Conservation (phyloP, 2,329 filamentous ascomycete genomes). For the Cercospora sojina region DNA sequence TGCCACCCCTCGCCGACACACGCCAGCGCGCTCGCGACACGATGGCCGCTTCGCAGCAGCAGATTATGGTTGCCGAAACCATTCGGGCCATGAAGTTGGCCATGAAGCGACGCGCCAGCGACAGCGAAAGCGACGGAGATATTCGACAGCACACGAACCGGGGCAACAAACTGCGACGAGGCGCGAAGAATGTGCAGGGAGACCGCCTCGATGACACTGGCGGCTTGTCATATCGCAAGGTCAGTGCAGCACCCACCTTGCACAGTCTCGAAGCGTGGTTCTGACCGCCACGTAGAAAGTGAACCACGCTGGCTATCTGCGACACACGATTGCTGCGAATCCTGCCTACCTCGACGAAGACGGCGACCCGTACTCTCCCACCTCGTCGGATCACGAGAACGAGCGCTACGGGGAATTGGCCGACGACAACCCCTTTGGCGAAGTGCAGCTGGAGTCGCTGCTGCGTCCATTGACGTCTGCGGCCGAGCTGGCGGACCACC, state of each 20-base stretch:
- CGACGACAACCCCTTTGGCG: slow-evolving; percentile 72
- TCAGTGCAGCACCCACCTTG: slow-evolving; percentile 39
- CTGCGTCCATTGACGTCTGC: slow-evolving; percentile 73
- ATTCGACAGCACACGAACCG: slow-evolving; percentile 70
- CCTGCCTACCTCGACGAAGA: slow-evolving; percentile 73
- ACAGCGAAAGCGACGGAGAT: slow-evolving; percentile 74
- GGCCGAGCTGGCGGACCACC: slow-evolving; percentile 71
- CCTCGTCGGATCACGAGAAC: slow-evolving; percentile 54
- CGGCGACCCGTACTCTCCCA: slow-evolving; percentile 51
- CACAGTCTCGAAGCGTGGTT: not conserved
- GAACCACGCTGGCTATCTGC: slow-evolving; percentile 70
- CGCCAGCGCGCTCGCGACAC: not conserved
- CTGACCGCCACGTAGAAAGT: slow-evolving; percentile 54
- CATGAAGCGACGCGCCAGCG: slow-evolving; percentile 61
- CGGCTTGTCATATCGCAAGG: slow-evolving; percentile 66
- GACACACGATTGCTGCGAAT: slow-evolving; percentile 72
- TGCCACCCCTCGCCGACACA: not conserved
- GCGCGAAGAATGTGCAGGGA: slow-evolving; percentile 67
- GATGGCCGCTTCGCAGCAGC: slow-evolving; percentile 51
- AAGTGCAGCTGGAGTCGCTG: slow-evolving; percentile 47
- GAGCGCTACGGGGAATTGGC: slow-evolving; percentile 61
- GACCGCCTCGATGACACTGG: slow-evolving; percentile 67
- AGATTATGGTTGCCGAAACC: slow-evolving; percentile 62
- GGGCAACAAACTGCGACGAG: slow-evolving; percentile 75
- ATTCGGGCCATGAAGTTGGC: slow-evolving; percentile 68